A percentile compares a stretch with the other conserved stretches of the same genome.
These are phyloP conservation scores for Lagenaria siceraria DNA, from an alignment of 306 rosid species.

Conservation along the genomic window DNA sequence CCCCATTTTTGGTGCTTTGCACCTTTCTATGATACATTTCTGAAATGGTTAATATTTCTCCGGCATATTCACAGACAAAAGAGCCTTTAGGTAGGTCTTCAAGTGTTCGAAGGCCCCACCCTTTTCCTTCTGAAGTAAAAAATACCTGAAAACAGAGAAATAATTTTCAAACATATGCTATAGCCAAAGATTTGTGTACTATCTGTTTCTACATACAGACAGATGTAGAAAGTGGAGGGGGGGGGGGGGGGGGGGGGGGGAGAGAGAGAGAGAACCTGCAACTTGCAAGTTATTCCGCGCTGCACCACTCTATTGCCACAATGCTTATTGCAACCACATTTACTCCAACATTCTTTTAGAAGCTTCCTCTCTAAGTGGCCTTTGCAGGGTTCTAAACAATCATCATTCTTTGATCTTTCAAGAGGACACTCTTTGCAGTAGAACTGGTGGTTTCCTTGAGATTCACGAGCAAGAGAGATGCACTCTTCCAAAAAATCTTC, in stretches of 20 bases:
- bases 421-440: slow-evolving; percentile 71
- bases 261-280: slow-evolving; percentile 43
- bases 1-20: slow-evolving; percentile 34
- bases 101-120: slow-evolving; percentile 90
- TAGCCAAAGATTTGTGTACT: neutral
- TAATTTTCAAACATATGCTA: neutral
- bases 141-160: slow-evolving; percentile 50
- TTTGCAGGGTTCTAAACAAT: slow-evolving; percentile 73
- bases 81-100: slow-evolving; percentile 85
- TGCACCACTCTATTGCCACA: slow-evolving; percentile 95
- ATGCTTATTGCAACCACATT: slow-evolving; percentile 71
- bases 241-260: neutral
- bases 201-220: neutral
- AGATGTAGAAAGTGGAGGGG: neutral
- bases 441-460: slow-evolving; percentile 24
- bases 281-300: slow-evolving; percentile 67
- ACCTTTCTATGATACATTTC: slow-evolving; percentile 54
- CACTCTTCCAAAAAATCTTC: slow-evolving; percentile 66
- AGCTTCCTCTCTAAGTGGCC: slow-evolving; percentile 71
- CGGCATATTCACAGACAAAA: slow-evolving; percentile 81
- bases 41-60: slow-evolving; percentile 59
- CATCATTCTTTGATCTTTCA: slow-evolving; percentile 55
- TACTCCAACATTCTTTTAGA: slow-evolving; percentile 90
- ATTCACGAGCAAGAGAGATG: slow-evolving; percentile 39
- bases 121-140: slow-evolving; percentile 68